phyloP scores from a whole-genome alignment of 805 yeast genomes.

The Yamadazyma endophytica region DNA sequence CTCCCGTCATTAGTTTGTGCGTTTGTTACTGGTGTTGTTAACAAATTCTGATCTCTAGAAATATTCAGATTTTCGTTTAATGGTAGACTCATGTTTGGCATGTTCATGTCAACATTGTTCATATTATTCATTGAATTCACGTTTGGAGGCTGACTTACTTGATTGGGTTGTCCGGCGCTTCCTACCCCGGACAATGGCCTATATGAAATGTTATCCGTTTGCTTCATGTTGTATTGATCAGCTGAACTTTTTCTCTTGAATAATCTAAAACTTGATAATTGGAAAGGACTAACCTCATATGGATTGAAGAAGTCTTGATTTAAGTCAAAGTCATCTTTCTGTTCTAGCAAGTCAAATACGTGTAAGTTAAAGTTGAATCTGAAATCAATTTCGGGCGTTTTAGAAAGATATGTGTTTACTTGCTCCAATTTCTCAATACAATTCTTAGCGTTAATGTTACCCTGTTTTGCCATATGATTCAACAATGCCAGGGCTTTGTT shows the following conservation, averaged over 20 bases:
- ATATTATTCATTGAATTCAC: too few relatives aligned
- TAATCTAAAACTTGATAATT: slow-evolving; percentile 10
- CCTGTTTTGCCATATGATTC: slow-evolving; percentile 27
- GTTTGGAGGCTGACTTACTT: too few relatives aligned
- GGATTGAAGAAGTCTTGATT: slow-evolving; percentile 11
- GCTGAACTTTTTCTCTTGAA: slow-evolving; percentile 5
- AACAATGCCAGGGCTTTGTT: slow-evolving; percentile 27
- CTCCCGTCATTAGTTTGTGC: too few relatives aligned
- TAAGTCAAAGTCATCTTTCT: slow-evolving; percentile 4
- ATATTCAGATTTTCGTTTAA: too few relatives aligned
- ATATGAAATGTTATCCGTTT: slow-evolving; percentile 1
- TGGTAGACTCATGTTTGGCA: too few relatives aligned
- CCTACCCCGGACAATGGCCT: background rate
- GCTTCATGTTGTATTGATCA: too few relatives aligned
- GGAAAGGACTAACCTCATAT: slow-evolving; percentile 8
- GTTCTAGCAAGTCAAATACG: slow-evolving; percentile 2
- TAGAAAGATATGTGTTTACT: slow-evolving; percentile 18
- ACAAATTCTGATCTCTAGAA: too few relatives aligned
- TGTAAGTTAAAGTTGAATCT: slow-evolving; percentile 16
- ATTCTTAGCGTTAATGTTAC: slow-evolving; percentile 32
- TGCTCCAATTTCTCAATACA: slow-evolving; percentile 24
- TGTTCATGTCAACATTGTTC: too few relatives aligned
- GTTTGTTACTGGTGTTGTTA: too few relatives aligned
- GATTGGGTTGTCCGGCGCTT: background rate
- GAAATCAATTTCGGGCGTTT: slow-evolving; percentile 21